A percentile compares a stretch with the other conserved stretches of the same genome.
Evolutionary conservation across 768 basidiomycete genomes (phyloP).

Genomic region (Lactarius akahatsu): DNA sequence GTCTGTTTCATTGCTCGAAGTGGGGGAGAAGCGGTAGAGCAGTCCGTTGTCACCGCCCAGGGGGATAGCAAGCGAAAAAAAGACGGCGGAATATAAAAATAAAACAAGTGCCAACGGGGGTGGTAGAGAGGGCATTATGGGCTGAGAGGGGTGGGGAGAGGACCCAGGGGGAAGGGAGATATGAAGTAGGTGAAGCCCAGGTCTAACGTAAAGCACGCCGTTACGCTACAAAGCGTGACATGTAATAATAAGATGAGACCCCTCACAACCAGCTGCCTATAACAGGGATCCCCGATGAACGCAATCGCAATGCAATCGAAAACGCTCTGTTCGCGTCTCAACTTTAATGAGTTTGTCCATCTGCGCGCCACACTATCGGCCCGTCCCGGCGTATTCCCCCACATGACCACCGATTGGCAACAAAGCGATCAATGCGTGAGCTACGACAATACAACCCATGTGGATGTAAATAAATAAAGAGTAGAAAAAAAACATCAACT

Average conservation of each 20-base stretch:
- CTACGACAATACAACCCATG: conserved; percentile 23
- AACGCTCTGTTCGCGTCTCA: background rate
- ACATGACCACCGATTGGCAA: conserved; percentile 1
- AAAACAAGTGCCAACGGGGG: background rate
- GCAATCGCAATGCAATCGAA: background rate
- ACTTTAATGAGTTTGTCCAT: background rate
- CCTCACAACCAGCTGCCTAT: background rate
- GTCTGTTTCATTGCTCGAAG: conserved; percentile 10
- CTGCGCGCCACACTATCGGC: background rate
- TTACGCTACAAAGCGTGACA: background rate
- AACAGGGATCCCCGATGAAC: background rate
- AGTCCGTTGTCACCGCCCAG: background rate
- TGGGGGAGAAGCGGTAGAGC: conserved; percentile 21
- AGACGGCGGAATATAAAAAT: background rate
- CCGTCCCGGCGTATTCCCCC: background rate
- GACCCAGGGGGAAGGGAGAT: background rate
- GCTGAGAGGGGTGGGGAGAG: background rate
- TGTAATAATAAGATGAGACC: background rate
- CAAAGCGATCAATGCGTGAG: conserved; percentile 20
- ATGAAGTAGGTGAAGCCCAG: background rate
- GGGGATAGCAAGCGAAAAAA: conserved; percentile 10
- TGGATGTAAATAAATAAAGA: conserved; percentile 4
- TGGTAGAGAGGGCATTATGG: conserved; percentile 12
- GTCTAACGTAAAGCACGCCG: background rate
- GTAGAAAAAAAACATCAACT: background rate